Evolutionary conservation across 768 basidiomycete genomes (phyloP).

Genomic region (Rhodosporidiobolus odoratus): DNA sequence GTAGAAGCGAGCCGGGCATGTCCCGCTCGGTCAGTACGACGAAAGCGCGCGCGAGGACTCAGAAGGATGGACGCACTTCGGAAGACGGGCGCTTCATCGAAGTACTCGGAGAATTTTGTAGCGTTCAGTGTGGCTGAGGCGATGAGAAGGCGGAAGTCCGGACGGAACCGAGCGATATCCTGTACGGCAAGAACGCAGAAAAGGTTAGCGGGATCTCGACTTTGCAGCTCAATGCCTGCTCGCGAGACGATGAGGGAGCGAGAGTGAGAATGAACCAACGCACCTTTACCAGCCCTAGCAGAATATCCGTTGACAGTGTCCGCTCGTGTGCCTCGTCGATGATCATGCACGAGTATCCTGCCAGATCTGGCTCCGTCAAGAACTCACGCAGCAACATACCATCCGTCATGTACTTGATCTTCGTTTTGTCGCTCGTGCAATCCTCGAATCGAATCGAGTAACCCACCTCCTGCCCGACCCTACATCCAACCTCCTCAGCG

Average conservation of each 20-base stretch:
- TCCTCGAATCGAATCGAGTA: conserved; percentile 99
- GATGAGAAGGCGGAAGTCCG: conserved; percentile 85
- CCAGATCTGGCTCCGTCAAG: conserved; percentile 92
- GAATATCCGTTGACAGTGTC: conserved; percentile 94
- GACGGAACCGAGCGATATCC: conserved; percentile 95
- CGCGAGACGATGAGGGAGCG: conserved; percentile 33
- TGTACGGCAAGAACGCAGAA: conserved; percentile 48
- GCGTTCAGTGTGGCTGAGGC: conserved; percentile 97
- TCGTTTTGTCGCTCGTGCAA: conserved; percentile 97
- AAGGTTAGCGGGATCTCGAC: conserved; percentile 23
- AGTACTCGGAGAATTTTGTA: conserved; percentile 95
- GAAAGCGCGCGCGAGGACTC: neutral
- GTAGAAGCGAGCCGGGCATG: too few relatives aligned
- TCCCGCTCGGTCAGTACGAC: too few relatives aligned
- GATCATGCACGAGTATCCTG: conserved; percentile 87
- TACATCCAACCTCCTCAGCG: conserved; percentile 95
- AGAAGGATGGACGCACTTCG: conserved; percentile 50
- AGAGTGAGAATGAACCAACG: conserved; percentile 46
- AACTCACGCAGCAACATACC: conserved; percentile 97
- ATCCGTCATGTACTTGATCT: conserved; percentile 97
- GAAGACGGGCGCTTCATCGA: conserved; percentile 92
- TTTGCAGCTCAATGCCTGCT: too few relatives aligned
- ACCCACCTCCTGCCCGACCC: conserved; percentile 97
- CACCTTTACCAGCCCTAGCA: conserved; percentile 98
- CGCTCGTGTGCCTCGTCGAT: conserved; percentile 99